phyloP scores from a whole-genome alignment of 2,329 filamentous ascomycete genomes.

The Lachnellula hyalina region DNA sequence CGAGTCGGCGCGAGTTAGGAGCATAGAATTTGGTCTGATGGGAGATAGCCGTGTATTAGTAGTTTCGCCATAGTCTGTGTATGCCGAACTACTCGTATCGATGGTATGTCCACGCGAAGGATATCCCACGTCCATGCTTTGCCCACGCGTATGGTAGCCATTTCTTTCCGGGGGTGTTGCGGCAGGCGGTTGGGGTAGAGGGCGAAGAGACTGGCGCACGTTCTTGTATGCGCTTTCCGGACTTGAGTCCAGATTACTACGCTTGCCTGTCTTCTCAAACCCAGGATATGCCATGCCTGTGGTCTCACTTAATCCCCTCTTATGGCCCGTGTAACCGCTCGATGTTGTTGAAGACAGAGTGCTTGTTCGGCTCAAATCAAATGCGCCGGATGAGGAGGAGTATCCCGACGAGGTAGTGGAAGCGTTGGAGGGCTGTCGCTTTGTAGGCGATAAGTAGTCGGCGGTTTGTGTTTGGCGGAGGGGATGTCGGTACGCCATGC shows the following conservation, averaged over 20 bases:
- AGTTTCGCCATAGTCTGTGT: background rate
- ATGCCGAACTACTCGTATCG: conserved; percentile 42
- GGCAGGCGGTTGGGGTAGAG: conserved; percentile 62
- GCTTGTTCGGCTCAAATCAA: conserved; percentile 58
- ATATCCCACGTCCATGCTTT: conserved; percentile 56
- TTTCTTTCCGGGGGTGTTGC: conserved; percentile 36
- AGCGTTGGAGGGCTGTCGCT: conserved; percentile 62
- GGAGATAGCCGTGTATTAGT: background rate
- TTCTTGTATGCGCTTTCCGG: conserved; percentile 65
- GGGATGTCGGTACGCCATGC: conserved; percentile 55
- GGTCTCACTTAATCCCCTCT: conserved; percentile 71
- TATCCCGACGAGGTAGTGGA: conserved; percentile 67
- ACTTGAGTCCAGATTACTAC: conserved; percentile 36
- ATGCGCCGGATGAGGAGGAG: conserved; percentile 45
- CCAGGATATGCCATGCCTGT: conserved; percentile 48
- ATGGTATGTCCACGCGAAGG: conserved; percentile 48
- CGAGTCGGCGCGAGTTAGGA: conserved; percentile 53
- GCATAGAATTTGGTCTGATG: conserved; percentile 53
- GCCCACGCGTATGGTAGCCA: conserved; percentile 32
- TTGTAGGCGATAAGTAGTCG: conserved; percentile 39
- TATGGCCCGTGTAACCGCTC: conserved; percentile 56
- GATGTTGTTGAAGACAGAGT: conserved; percentile 71
- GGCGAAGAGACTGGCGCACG: conserved; percentile 71
- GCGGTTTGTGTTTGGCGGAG: conserved; percentile 51
- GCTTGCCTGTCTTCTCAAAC: conserved; percentile 41